Base-by-base conservation (phyloP, 2,329 filamentous ascomycete genomes). In the Pseudopyrenochaeta lycopersici region DNA sequence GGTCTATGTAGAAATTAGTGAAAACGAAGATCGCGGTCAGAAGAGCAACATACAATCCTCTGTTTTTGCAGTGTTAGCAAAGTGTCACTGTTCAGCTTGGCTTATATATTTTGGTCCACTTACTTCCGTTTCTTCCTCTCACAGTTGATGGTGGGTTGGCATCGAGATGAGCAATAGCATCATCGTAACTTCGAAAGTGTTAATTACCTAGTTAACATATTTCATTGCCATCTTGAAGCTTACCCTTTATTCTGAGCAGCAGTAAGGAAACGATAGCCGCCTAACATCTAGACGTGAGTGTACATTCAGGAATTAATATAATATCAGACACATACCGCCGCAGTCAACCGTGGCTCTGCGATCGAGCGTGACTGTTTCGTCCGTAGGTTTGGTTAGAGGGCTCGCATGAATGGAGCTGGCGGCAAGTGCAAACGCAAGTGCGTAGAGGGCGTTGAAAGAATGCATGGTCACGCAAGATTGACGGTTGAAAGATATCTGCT, bases 231-330 rank as follows among this genome's bases (percentile, higher is more conserved):
- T 39, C 15, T 39, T 15, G 23, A 27, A 27, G 23, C 35, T 11
- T 40, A 40, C 36, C 36, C 18, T 21, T 40, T 40, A 7, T 40
- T 23, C 36, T 40, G 36, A 40, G 36, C 36, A 40, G 36, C 36
- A 11, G 36, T 40, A 11, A 40, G 18, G 17, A 40, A 40, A 18
- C 36, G 36, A 21, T 7, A 40, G n/a, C 36, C 36, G 9, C 36
- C 36, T 27, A 27, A 4, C 23, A 27, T 27, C 23, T 27, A 27
- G 23, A 9, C 9, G 9, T 27, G 4, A 27, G 23, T 9, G 4
- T 27, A 27, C 9, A 9, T 27, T 5, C n/a, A 18, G n/a, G 18
- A 20, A 15, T 18, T 21, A 1, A 40, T 17, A 12, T 27, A 27
- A 27, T 9, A 27, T 27, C 9, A n/a, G 23, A 27, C 4, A 27